These are phyloP conservation scores for Colletotrichum chrysophilum DNA, from an alignment of 2,329 filamentous ascomycete species.

Conservation along the genomic window DNA sequence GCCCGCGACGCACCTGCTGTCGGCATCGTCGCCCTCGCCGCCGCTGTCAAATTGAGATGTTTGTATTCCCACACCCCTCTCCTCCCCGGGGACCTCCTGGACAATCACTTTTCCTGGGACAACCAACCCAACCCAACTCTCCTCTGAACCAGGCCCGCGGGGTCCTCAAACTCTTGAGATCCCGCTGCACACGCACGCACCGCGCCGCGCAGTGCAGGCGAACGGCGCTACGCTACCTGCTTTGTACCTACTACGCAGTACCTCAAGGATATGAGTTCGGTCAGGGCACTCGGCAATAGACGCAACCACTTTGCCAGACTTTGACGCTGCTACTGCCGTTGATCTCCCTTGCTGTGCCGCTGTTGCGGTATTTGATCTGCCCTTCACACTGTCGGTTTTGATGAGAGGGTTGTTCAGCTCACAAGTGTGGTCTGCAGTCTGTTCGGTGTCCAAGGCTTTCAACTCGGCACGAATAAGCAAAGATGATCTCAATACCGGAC, in stretches of 20 bases:
- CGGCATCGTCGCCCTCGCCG: conserved; percentile 6
- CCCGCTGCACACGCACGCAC: conserved; percentile 1
- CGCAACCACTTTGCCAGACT: background rate
- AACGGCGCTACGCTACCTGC: background rate
- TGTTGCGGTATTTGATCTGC: background rate
- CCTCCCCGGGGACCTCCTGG: background rate
- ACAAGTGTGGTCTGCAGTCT: background rate
- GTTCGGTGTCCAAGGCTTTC: background rate
- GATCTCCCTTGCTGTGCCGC: background rate
- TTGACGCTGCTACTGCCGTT: background rate
- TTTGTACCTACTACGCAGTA: background rate
- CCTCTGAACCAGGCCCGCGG: background rate
- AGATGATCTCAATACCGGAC: background rate
- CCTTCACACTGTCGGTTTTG: background rate
- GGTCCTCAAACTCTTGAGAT: background rate
- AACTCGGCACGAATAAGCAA: background rate
- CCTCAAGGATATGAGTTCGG: background rate
- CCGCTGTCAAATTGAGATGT: background rate
- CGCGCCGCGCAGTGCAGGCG: background rate
- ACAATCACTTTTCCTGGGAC: conserved; percentile 1
- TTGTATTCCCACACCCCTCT: background rate
- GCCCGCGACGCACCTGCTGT: conserved; percentile 6
- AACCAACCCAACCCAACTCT: background rate
- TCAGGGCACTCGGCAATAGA: background rate
- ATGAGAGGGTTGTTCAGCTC: background rate